Evolutionary conservation across 768 basidiomycete species (phyloP), one percentile per base, ranked within the genome.

Genomic region (Rhizopogon rudus): DNA sequence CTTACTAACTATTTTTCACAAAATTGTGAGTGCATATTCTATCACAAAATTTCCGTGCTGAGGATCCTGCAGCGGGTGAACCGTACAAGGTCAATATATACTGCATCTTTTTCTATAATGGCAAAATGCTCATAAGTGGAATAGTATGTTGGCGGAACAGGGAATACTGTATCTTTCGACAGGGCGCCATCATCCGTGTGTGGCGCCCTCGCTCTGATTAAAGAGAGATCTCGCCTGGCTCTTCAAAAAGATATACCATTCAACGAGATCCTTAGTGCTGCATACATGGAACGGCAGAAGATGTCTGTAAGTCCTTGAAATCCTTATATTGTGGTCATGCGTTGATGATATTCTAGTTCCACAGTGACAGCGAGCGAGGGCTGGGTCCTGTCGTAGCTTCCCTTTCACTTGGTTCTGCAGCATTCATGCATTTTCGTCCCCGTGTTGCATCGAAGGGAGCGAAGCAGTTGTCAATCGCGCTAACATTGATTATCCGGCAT

Each of bases 1-100:
- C 71, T 92, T 48, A 86, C 90, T 5, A 87, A 88, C 62, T 92
- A 92, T 63, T 92, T 92, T 62, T 91, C 90, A 13, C 90, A 92
- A 60, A 92, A 92, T 55, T 82, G 90, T 89, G 65, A 65, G 83
- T 70, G 17, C 51, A 5, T n/a, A 17, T 43, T 5, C 12, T 40
- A 14, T 16, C 37, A 55, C 4, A 1, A 31, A 10, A 29, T 53
- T 50, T 40, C 37, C 39, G 10, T 16, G 43, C 39, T 46, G 3
- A 57, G 33, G 17, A 48, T 35, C 53, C 35, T 53, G 33, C 58
- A 92, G 90, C 87, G 53, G 90, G 90, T 31, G 85, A 82, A 62
- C 84, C 88, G n/a, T 92, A 92, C 61, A 82, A 88, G 67, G 89
- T 87, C 35, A 25, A 35, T 50, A 59, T 14, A 46, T 39, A 29